Conservation (phyloP, 176 grass and related monocot species). For the Aegilops speltoides region DNA sequence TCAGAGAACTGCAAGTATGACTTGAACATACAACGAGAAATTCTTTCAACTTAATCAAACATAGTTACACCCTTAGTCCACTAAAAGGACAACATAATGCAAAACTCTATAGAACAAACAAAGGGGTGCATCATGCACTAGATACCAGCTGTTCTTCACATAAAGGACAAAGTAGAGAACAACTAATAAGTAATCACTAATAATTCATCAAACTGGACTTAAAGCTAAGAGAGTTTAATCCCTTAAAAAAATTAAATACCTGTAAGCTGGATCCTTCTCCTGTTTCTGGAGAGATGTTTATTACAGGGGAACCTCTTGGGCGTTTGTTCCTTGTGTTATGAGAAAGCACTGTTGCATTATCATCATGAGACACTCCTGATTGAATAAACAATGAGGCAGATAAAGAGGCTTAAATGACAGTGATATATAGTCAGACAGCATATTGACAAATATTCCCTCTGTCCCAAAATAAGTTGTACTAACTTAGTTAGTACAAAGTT, state of each 20-base stretch:
- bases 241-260: constrained; percentile 36
- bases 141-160: neutral
- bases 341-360: constrained; percentile 1
- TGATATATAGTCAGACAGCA: neutral
- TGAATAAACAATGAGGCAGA: constrained; percentile 9
- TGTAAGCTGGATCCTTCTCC: constrained; percentile 42
- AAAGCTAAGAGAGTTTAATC: neutral
- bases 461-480: no score
- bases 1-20: neutral
- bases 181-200: neutral
- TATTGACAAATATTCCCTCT: neutral
- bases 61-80: neutral
- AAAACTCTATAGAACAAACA: neutral
- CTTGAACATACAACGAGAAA: neutral
- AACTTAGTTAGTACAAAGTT: no score
- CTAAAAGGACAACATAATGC: neutral
- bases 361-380: neutral
- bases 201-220: neutral
- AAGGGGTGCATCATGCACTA: neutral
- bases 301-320: constrained; percentile 16
- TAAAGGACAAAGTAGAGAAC: neutral
- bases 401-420: neutral
- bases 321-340: constrained; percentile 31
- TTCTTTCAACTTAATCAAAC: neutral
- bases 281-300: constrained; percentile 31